phyloP scores from a whole-genome alignment of 2,329 filamentous ascomycete species.

The Penicillium concentricum region DNA sequence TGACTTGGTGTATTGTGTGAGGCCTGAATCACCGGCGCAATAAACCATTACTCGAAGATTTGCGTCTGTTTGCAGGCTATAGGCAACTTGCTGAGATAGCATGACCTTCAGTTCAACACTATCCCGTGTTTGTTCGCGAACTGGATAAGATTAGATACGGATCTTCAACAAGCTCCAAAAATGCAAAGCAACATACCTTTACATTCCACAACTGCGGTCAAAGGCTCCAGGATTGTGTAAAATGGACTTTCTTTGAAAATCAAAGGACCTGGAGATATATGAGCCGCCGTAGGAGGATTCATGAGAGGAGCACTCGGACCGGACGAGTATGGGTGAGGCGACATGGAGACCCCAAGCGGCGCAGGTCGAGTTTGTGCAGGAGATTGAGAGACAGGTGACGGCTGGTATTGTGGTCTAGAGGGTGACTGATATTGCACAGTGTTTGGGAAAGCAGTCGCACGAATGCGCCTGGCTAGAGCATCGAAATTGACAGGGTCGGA shows the following conservation, averaged over 20 bases:
- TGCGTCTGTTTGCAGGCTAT: constrained; percentile 60
- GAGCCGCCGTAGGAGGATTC: constrained; percentile 10
- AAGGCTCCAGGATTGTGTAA: constrained; percentile 65
- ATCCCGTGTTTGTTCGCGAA: constrained; percentile 59
- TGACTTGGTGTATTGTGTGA: constrained; percentile 55
- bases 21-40: constrained; percentile 64
- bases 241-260: constrained; percentile 80
- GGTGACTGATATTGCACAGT: constrained; percentile 26
- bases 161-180: background rate
- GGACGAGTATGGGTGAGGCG: constrained; percentile 28
- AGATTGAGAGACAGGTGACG: constrained; percentile 24
- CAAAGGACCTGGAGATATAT: constrained; percentile 44
- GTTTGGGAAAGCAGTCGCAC: constrained; percentile 30
- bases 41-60: constrained; percentile 76
- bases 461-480: constrained; percentile 33
- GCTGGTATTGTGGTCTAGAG: constrained; percentile 27
- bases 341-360: constrained; percentile 31
- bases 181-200: constrained; percentile 59
- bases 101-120: constrained; percentile 59
- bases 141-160: constrained; percentile 39
- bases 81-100: constrained; percentile 54
- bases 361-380: constrained; percentile 29
- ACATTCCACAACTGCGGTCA: constrained; percentile 66
- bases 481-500: constrained; percentile 26
- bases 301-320: constrained; percentile 23